A percentile compares a stretch with the other conserved stretches of the same genome.
These are phyloP conservation scores for Striga asiatica DNA, from an alignment of 257 asterid genomes.

Conservation along the genomic window DNA sequence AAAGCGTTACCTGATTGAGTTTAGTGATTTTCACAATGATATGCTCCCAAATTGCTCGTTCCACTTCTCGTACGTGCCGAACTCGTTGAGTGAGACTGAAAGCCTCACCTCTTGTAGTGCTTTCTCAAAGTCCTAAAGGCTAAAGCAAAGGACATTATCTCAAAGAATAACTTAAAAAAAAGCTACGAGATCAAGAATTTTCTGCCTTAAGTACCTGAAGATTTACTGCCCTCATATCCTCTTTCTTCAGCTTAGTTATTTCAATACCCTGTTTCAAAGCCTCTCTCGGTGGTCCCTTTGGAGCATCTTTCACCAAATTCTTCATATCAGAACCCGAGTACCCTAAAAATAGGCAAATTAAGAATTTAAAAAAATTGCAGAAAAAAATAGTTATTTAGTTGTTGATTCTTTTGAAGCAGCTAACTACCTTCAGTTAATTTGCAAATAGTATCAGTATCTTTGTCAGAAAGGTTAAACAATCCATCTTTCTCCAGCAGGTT, in stretches of 20 bases:
- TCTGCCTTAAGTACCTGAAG: constrained; percentile 41
- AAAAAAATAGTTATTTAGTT: neutral
- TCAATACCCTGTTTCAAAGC: constrained; percentile 72
- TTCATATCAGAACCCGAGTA: constrained; percentile 99
- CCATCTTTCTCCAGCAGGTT: constrained; percentile 86
- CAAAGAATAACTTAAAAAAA: too few species aligned
- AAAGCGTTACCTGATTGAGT: constrained; percentile 8
- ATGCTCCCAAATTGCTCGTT: constrained; percentile 89
- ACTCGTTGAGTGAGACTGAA: constrained; percentile 82
- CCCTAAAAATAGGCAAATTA: constrained; percentile 32
- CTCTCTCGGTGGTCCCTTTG: constrained; percentile 96
- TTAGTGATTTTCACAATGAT: constrained; percentile 47
- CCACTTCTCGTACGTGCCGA: constrained; percentile 78
- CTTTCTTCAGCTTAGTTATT: constrained; percentile 77
- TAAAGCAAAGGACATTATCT: too few species aligned
- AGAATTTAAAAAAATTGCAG: neutral
- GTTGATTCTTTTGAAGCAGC: constrained; percentile 9
- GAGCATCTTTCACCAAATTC: constrained; percentile 96
- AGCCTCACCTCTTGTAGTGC: constrained; percentile 92
- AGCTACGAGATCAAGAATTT: too few species aligned
- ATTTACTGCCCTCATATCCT: constrained; percentile 81
- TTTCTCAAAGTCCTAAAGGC: constrained; percentile 67
- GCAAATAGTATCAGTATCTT: constrained; percentile 68
- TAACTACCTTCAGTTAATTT: constrained; percentile 88
- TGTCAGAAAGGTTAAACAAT: constrained; percentile 57